Evolutionary conservation across 148 eudicot species (phyloP), one percentile per base, ranked within the genome.

Genomic region (Euryodendron excelsum): DNA sequence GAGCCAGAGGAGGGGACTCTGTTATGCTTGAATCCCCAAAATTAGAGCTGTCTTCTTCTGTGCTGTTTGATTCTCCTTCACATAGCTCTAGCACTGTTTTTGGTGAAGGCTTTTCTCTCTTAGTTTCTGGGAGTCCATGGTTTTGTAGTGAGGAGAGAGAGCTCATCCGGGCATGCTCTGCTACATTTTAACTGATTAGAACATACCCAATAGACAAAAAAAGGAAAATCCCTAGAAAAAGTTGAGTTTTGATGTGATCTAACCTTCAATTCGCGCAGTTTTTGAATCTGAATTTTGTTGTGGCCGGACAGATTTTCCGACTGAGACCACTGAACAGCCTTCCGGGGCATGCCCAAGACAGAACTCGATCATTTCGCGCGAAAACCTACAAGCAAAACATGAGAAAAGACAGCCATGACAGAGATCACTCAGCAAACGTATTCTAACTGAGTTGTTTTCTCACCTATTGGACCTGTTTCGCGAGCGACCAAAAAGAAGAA

Each of bases 261-360:
- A 68, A 81, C 87, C 86, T 66, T 68, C 65, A 70, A 13, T 48
- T 41, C 33, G 73, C 11, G 37, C 41, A 45, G 78, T 61, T n/a
- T 67, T 55, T 36, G 86, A 45, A 33, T 18, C 28, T 53, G 78
- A 13, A 77, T 74, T 56, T 67, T 69, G 80, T 18, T 13, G 64
- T 10, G 77, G 71, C 68, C 62, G 41, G 12, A 66, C 67, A 53
- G 18, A 28, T 80, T 68, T 79, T 27, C 70, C 91, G 28, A 89
- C 84, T 63, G 91, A 81, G 78, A 94, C 83, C 23, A 94, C 59
- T 0, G 98, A 94, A 79, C 98, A 94, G 27, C 85, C 84, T 78
- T 86, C 82, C 3, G 98, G 97, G 28, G 90, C 87, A 76, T 86
- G 78, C 67, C 87, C 84, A 55, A 79, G 82, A 77, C 97, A 92